A percentile compares a stretch with the other conserved stretches of the same genome.
Evolutionary conservation across 805 yeast genomes (phyloP).

Genomic region (Nematodospora valgi): DNA sequence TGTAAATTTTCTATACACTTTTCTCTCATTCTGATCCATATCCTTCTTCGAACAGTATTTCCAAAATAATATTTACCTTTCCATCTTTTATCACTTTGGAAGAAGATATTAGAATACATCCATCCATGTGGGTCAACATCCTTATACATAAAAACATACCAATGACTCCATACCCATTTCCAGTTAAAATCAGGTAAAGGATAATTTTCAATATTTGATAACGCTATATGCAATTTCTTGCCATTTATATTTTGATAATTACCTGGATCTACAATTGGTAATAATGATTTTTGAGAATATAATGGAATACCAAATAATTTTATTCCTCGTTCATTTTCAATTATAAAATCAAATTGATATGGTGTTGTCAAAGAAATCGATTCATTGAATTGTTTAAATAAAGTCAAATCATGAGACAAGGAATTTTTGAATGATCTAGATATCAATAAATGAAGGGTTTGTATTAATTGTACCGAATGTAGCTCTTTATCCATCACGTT

Average conservation of each 20-base stretch:
- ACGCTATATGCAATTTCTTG: slow-evolving; percentile 24
- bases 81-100: slow-evolving; percentile 49
- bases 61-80: slow-evolving; percentile 58
- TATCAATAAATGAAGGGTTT: slow-evolving; percentile 1
- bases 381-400: slow-evolving; percentile 7
- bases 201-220: slow-evolving; percentile 25
- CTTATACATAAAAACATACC: slow-evolving; percentile 69
- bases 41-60: slow-evolving; percentile 61
- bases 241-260: slow-evolving; percentile 45
- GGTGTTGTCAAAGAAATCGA: background rate
- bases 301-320: slow-evolving; percentile 51
- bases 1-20: slow-evolving; percentile 1
- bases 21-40: slow-evolving; percentile 52
- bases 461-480: background rate
- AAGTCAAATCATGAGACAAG: slow-evolving; percentile 2
- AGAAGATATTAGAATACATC: slow-evolving; percentile 59
- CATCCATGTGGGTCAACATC: slow-evolving; percentile 88
- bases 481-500: slow-evolving; percentile 5
- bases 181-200: slow-evolving; percentile 60
- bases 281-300: slow-evolving; percentile 42
- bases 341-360: slow-evolving; percentile 35
- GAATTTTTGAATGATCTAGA: background rate
- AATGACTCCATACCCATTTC: slow-evolving; percentile 66
- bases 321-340: slow-evolving; percentile 56
- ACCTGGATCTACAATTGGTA: slow-evolving; percentile 51